Evolutionary conservation across 805 yeast genomes (phyloP).

Genomic region (Pichia gijzeniarum): DNA sequence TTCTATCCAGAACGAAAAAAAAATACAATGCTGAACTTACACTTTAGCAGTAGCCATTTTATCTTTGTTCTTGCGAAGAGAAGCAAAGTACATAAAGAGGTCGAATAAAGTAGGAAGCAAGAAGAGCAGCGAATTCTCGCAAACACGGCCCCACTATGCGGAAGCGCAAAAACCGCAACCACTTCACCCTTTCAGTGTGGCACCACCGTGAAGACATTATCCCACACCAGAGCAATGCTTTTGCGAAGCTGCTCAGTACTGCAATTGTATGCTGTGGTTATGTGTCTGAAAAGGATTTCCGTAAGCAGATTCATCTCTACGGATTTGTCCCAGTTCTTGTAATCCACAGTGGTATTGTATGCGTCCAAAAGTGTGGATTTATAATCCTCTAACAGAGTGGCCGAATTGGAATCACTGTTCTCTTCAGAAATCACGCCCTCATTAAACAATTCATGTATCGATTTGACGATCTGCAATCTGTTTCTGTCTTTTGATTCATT

Average conservation of each 20-base stretch:
- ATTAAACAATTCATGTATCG: slow-evolving; percentile 4
- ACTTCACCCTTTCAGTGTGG: too few relatives aligned
- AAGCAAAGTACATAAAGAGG: too few relatives aligned
- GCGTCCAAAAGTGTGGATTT: background rate
- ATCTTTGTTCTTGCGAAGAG: background rate
- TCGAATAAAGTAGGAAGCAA: too few relatives aligned
- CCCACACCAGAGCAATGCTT: slow-evolving; percentile 19
- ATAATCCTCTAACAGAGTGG: background rate
- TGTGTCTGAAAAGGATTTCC: background rate
- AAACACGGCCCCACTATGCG: too few relatives aligned
- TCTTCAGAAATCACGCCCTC: too few relatives aligned
- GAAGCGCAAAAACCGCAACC: too few relatives aligned
- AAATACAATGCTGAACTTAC: too few relatives aligned
- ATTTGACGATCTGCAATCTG: slow-evolving; percentile 4
- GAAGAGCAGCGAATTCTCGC: too few relatives aligned
- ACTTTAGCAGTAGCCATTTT: too few relatives aligned
- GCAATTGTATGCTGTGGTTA: background rate
- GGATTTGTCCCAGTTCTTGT: background rate
- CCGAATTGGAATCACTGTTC: too few relatives aligned
- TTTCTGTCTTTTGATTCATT: slow-evolving; percentile 1
- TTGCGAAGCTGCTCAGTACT: background rate
- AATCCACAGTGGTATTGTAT: background rate
- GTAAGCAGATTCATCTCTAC: background rate
- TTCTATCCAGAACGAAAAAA: background rate
- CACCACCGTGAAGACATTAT: slow-evolving; percentile 27